Evolutionary conservation across 2,329 filamentous ascomycete genomes (phyloP), one percentile per base, ranked within the genome.

Genomic region (Nothopassalora personata): DNA sequence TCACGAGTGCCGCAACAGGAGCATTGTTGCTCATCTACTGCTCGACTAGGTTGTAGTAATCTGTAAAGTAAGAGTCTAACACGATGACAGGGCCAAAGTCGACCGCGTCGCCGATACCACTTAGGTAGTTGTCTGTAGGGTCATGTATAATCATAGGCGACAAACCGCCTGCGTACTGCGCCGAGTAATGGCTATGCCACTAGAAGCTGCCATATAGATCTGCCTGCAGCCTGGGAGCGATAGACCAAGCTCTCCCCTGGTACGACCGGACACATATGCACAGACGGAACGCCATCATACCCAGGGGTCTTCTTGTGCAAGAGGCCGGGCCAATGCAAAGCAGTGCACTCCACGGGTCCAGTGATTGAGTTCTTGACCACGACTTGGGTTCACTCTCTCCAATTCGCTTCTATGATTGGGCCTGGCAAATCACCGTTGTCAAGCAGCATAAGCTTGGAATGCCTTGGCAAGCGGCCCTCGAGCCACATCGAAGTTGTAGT

Each of bases 241-340:
- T 77, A 77, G 2, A 69, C 71, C 60, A 74, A 75, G 9, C 66
- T 73, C 64, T 67, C 67, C 11, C 74, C 75, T 1, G 75, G 72
- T 5, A 73, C 70, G 53, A 79, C 79, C 0, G 74, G 75, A 53
- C 72, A 76, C 61, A 77, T 74, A 3, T 72, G 70, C 7, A 77
- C 66, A 1, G 70, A 71, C 10, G 75, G 72, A 10, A 77, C 75
- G 33, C 77, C 77, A 68, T 79, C 77, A 52, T 72, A 69, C 69
- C 70, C 74, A 13, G 71, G 71, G 11, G 74, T 74, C 4, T 66
- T 66, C 33, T 67, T 62, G 55, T 72, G 70, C 36, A 69, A 63
- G 9, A 74, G 52, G 5, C 77, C 76, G 65, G 79, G 77, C 70
- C 73, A 78, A 58, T 79, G 77, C 7, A 79, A 55, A 1, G 72